A percentile compares a stretch with the other conserved stretches of the same genome.
phyloP scores from a whole-genome alignment of 1,284 basidiomycete species.

The Puccinia hordei region DNA sequence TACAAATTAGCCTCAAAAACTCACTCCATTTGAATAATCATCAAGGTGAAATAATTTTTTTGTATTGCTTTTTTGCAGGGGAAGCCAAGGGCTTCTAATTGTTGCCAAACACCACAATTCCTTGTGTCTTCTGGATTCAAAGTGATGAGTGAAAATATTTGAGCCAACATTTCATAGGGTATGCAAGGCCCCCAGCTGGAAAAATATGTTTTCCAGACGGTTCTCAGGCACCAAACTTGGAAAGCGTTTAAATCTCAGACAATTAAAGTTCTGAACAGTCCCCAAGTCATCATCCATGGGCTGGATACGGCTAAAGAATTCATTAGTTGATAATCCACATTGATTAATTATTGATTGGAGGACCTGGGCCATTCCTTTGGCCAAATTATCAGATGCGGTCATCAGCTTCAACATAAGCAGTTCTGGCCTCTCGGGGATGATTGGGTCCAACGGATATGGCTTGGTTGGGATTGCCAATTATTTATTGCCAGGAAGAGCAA shows the following conservation, averaged over 20 bases:
- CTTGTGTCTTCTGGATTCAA: not conserved
- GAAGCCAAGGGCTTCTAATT: constrained; percentile 1
- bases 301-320: constrained; percentile 17
- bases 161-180: constrained; percentile 20
- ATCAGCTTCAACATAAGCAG: constrained; percentile 32
- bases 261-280: constrained; percentile 29
- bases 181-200: constrained; percentile 15
- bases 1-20: constrained; percentile 3
- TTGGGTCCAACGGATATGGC: not conserved
- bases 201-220: not conserved
- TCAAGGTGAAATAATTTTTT: not conserved
- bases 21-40: constrained; percentile 11
- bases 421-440: not conserved
- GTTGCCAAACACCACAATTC: constrained; percentile 14
- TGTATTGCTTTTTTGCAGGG: constrained; percentile 23
- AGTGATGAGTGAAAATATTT: constrained; percentile 9
- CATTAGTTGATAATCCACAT: not conserved
- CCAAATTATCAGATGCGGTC: constrained; percentile 26
- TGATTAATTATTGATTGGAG: constrained; percentile 6
- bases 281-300: constrained; percentile 32
- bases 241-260: not conserved
- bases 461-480: not conserved
- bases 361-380: constrained; percentile 37
- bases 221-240: not conserved
- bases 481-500: not conserved